Percentiles rank a stretch among this genome's conserved stretches.
Conservation (phyloP, 352 stramenopile species). For the Phytophthora quininea region DNA sequence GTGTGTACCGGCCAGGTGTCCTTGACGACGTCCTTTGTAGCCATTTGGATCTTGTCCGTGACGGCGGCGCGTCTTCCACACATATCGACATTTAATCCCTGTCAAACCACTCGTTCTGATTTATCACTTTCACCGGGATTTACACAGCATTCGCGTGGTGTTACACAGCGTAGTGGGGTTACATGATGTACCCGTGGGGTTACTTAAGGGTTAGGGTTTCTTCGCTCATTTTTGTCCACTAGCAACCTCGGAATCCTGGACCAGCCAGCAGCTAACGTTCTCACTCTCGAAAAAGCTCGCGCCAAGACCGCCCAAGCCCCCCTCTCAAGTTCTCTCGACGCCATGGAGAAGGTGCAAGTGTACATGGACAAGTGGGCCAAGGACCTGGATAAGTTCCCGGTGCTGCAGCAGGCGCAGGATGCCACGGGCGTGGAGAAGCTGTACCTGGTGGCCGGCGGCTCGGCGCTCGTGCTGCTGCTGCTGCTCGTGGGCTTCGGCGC, state of each 20-base stretch:
- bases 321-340: neutral
- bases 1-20: no score
- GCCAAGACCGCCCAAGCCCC: slow-evolving; percentile 2
- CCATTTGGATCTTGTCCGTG: no score
- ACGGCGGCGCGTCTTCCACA: no score
- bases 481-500: slow-evolving; percentile 87
- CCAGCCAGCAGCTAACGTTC: neutral
- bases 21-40: no score
- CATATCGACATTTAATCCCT: no score
- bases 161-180: no score
- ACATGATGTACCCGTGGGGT: no score
- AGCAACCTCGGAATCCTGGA: neutral
- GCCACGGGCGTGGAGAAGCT: slow-evolving; percentile 89
- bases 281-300: slow-evolving; percentile 25
- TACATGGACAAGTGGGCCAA: slow-evolving; percentile 89
- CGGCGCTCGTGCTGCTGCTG: slow-evolving; percentile 72
- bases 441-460: slow-evolving; percentile 77
- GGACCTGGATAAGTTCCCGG: slow-evolving; percentile 81
- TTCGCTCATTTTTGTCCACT: no score
- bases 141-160: no score
- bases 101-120: neutral
- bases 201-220: no score
- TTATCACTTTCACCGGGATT: neutral
- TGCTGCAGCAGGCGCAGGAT: slow-evolving; percentile 84
- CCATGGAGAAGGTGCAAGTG: slow-evolving; percentile 86